Conservation (phyloP, 306 rosid species). For the Urtica urens region DNA sequence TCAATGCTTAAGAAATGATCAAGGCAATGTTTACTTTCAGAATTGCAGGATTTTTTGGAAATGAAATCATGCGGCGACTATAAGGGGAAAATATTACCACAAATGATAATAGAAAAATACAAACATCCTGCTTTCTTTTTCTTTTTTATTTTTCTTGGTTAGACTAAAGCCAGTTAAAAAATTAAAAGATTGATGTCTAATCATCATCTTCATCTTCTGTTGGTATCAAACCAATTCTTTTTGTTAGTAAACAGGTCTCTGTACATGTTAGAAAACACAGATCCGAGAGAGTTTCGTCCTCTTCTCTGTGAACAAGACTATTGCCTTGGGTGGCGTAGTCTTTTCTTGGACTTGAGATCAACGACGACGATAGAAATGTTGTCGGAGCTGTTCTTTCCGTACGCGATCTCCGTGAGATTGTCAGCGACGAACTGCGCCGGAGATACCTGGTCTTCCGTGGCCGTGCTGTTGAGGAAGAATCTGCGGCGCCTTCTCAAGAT, state of each 20-base stretch:
- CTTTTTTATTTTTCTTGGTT: background rate
- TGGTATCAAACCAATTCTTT: constrained; percentile 17
- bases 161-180: constrained; percentile 25
- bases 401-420: constrained; percentile 59
- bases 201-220: background rate
- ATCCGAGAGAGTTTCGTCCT: constrained; percentile 12
- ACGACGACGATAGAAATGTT: constrained; percentile 70
- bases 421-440: constrained; percentile 66
- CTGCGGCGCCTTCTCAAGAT: constrained; percentile 55
- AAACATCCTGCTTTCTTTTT: constrained; percentile 1
- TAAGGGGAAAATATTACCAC: background rate
- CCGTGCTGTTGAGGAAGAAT: constrained; percentile 8
- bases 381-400: constrained; percentile 52
- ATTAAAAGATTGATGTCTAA: no score
- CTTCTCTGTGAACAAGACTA: constrained; percentile 7
- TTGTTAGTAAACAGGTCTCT: constrained; percentile 22
- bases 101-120: background rate
- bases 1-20: no score
- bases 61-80: no score
- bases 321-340: constrained; percentile 46
- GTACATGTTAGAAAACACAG: constrained; percentile 32
- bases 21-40: no score
- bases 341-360: constrained; percentile 62
- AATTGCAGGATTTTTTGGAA: background rate
- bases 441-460: constrained; percentile 25